Evolutionary conservation across 192 early-diverging fungal species (phyloP), one percentile per base, ranked within the genome.

Genomic region (Thamnidium elegans): DNA sequence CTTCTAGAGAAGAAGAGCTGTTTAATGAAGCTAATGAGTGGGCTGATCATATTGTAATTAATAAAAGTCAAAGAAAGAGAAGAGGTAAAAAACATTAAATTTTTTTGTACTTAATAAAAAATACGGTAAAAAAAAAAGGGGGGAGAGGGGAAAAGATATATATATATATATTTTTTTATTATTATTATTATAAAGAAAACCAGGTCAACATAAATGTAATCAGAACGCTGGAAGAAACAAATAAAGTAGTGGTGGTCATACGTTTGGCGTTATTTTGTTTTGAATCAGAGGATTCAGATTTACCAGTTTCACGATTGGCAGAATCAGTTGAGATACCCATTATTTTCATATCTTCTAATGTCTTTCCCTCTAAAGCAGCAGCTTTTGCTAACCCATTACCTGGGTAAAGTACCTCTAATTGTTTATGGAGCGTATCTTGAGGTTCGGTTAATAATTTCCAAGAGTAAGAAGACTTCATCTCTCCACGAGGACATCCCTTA

Each of bases 401-500:
- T 13, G 68, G 68, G 30, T 70, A 70, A 2, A 70, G 58, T 1
- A 42, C 50, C 0, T 69, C 60, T 15, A 69, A 7, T 7, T 62
- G 32, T 7, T n/a, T 46, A 3, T 54, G 13, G 4, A 63, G 11
- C 2, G 4, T 17, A 9, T 56, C 55, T 3, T 52, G 1, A 20
- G 15, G 17, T 8, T 63, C 54, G 60, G 63, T 68, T 13, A 73
- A 26, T 11, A 73, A 3, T 17, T 68, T 67, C 71, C 71, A 73
- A 15, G 71, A 53, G 21, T 65, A 68, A 26, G 66, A 68, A 0
- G 71, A 73, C 2, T 55, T 26, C 66, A 73, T 68, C n/a, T 55
- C 23, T 26, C 71, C 71, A 54, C 71, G 66, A 20, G 71, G 66
- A 50, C 71, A 73, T 7, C 66, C 66, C 50, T 67, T 68, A 36